These are phyloP conservation scores for Citrus sinensis DNA, from an alignment of 345 rosid species.

Conservation along the genomic window DNA sequence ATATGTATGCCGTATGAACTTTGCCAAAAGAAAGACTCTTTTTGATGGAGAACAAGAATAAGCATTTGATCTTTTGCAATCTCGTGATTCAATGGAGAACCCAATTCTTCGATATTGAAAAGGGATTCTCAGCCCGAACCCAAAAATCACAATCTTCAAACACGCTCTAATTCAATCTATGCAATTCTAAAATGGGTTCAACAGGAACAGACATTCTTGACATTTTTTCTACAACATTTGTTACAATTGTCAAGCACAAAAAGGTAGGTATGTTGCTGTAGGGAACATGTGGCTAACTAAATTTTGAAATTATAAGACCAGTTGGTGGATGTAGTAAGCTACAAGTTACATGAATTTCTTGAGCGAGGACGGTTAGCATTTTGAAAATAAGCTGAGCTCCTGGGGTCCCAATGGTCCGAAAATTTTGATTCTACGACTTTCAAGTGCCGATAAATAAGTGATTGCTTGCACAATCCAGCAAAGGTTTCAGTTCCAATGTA, in stretches of 20 bases:
- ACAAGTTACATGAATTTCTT: constrained; percentile 9
- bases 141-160: constrained; percentile 24
- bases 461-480: constrained; percentile 21
- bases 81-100: constrained; percentile 23
- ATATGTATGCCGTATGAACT: neutral
- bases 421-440: constrained; percentile 13
- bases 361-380: constrained; percentile 5
- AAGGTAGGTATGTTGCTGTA: constrained; percentile 20
- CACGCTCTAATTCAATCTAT: constrained; percentile 18
- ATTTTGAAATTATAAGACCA: constrained; percentile 32
- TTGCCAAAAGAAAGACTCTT: constrained; percentile 23
- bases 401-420: constrained; percentile 18
- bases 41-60: constrained; percentile 29
- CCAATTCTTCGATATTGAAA: constrained; percentile 30
- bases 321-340: constrained; percentile 30
- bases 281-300: constrained; percentile 25
- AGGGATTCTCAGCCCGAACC: neutral
- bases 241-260: constrained; percentile 18
- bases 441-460: neutral
- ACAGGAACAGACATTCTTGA: constrained; percentile 32
- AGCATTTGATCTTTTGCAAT: constrained; percentile 26
- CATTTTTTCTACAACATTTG: constrained; percentile 20
- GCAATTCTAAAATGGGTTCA: constrained; percentile 10
- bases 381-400: constrained; percentile 2
- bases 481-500: neutral